Evolutionary conservation across 495 filamentous ascomycete species (phyloP).

Genomic region (Aspergillus diversus): DNA sequence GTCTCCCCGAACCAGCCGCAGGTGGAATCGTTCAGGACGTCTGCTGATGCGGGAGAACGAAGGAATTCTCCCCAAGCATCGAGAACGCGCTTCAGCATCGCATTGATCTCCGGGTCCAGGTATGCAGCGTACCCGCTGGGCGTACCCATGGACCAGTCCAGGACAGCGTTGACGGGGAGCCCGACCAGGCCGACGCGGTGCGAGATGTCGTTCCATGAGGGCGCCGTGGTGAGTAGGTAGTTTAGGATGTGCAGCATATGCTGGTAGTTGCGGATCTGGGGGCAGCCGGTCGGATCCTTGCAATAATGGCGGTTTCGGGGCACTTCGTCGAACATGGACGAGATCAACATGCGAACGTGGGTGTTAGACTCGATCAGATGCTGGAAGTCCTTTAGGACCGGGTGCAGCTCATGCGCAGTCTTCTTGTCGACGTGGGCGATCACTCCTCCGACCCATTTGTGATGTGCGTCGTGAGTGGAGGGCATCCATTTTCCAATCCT

Average conservation of each 20-base stretch:
- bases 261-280: slow-evolving; percentile 63
- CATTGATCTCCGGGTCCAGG: slow-evolving; percentile 67
- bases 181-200: slow-evolving; percentile 65
- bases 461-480: slow-evolving; percentile 32
- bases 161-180: slow-evolving; percentile 66
- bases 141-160: slow-evolving; percentile 77
- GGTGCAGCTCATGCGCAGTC: slow-evolving; percentile 32
- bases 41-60: slow-evolving; percentile 55
- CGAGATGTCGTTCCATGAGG: slow-evolving; percentile 59
- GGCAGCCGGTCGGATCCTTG: slow-evolving; percentile 60
- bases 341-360: slow-evolving; percentile 40
- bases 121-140: slow-evolving; percentile 68
- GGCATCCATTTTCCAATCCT: slow-evolving; percentile 47
- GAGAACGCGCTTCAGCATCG: slow-evolving; percentile 67
- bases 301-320: slow-evolving; percentile 58
- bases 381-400: slow-evolving; percentile 47
- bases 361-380: slow-evolving; percentile 50
- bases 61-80: slow-evolving; percentile 69
- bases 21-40: slow-evolving; percentile 53
- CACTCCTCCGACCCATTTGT: slow-evolving; percentile 39
- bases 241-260: slow-evolving; percentile 70
- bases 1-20: slow-evolving; percentile 66
- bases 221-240: slow-evolving; percentile 62
- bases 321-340: slow-evolving; percentile 68
- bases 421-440: slow-evolving; percentile 37